phyloP scores from a whole-genome alignment of 1,284 basidiomycete species.

The Mycena sp. region DNA sequence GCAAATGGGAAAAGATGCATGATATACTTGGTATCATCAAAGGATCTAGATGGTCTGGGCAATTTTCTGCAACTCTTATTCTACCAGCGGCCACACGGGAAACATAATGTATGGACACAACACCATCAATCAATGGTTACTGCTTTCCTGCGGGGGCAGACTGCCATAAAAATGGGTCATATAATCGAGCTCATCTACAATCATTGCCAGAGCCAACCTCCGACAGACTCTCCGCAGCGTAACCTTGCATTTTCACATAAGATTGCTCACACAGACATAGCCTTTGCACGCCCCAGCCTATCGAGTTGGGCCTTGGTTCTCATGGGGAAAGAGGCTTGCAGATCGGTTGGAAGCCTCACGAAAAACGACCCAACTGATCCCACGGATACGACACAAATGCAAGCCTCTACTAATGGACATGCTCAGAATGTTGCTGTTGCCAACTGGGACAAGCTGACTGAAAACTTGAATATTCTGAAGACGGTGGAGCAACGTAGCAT shows the following conservation, averaged over 20 bases:
- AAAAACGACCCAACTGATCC: conserved; percentile 6
- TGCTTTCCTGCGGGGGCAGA: not conserved
- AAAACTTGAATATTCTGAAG: not conserved
- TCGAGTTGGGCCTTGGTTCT: conserved; percentile 1
- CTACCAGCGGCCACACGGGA: too few relatives aligned
- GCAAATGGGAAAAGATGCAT: too few relatives aligned
- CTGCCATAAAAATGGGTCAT: not conserved
- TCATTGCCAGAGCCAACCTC: conserved; percentile 1
- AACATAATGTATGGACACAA: too few relatives aligned
- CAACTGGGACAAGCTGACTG: not conserved
- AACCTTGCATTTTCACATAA: not conserved
- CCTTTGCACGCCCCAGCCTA: not conserved
- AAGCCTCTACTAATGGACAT: not conserved
- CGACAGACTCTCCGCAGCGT: not conserved
- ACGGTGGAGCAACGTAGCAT: not conserved
- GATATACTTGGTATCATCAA: too few relatives aligned
- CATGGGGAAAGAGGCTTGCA: not conserved
- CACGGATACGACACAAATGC: not conserved
- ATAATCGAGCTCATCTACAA: conserved; percentile 1
- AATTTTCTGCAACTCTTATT: too few relatives aligned
- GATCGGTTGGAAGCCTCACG: not conserved
- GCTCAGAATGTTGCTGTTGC: not conserved
- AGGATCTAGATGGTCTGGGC: too few relatives aligned
- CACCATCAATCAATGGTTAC: not conserved
- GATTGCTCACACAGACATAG: not conserved